A percentile compares a stretch with the other conserved stretches of the same genome.
These are phyloP conservation scores for Gossypium davidsonii DNA, from an alignment of 441 rosid genomes.

Conservation along the genomic window DNA sequence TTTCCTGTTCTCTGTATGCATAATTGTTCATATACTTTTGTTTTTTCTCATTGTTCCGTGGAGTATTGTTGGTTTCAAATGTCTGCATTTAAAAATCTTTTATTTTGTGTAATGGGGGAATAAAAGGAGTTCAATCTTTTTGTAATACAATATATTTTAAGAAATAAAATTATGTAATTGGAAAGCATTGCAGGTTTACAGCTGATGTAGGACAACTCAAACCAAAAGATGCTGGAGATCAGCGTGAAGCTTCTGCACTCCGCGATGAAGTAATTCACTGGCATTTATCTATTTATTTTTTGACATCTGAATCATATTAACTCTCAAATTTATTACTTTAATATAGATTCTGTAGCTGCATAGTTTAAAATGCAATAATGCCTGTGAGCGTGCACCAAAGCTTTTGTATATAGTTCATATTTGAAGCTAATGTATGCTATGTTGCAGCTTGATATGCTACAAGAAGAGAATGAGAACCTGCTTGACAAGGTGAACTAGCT, in stretches of 20 bases:
- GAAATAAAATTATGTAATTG: background rate
- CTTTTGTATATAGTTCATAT: background rate
- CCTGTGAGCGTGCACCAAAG: background rate
- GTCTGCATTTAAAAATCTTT: background rate
- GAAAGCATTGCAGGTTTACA: conserved; percentile 37
- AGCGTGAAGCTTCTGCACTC: conserved; percentile 81
- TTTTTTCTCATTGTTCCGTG: background rate
- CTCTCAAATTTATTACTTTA: background rate
- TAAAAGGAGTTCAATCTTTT: background rate
- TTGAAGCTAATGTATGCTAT: conserved; percentile 24
- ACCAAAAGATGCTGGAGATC: conserved; percentile 49
- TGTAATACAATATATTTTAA: background rate
- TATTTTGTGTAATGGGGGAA: background rate
- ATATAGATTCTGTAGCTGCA: background rate
- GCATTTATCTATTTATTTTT: conserved; percentile 14
- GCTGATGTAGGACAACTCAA: conserved; percentile 38
- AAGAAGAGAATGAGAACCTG: conserved; percentile 50
- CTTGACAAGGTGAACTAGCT: conserved; percentile 35
- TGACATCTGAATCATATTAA: background rate
- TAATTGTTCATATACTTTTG: background rate
- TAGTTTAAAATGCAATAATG: background rate
- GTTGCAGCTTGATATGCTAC: conserved; percentile 55
- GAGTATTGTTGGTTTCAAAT: background rate
- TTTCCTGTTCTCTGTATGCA: background rate
- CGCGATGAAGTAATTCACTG: conserved; percentile 66